These are phyloP conservation scores for Dissophora ornata DNA, from an alignment of 192 early-diverging fungal species.

Conservation along the genomic window DNA sequence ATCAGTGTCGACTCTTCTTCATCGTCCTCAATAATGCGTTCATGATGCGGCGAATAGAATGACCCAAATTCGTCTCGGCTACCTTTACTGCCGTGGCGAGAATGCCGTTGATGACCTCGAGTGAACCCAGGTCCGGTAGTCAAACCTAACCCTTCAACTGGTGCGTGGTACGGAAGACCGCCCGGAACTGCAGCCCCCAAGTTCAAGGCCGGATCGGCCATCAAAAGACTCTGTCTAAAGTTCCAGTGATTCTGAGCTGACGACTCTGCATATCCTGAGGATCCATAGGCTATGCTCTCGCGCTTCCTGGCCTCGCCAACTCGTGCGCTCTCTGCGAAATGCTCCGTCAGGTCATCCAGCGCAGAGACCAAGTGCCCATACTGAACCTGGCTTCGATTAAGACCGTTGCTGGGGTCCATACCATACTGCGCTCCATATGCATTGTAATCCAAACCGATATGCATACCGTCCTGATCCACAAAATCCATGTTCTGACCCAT, in stretches of 20 bases:
- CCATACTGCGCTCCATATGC: slow-evolving; percentile 13
- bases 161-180: too few relatives aligned
- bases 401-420: slow-evolving; percentile 1
- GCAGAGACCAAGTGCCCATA: slow-evolving; percentile 49
- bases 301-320: slow-evolving; percentile 36
- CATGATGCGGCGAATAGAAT: slow-evolving; percentile 39
- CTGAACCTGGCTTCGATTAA: slow-evolving; percentile 32
- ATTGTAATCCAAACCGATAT: slow-evolving; percentile 23
- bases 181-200: background rate
- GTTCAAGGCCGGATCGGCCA: slow-evolving; percentile 4
- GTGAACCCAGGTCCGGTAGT: slow-evolving; percentile 13
- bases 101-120: slow-evolving; percentile 39
- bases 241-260: slow-evolving; percentile 24
- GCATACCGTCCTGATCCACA: slow-evolving; percentile 47
- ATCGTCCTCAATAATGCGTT: slow-evolving; percentile 48
- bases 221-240: slow-evolving; percentile 20
- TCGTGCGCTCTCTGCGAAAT: slow-evolving; percentile 50
- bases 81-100: slow-evolving; percentile 43
- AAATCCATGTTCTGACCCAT: slow-evolving; percentile 21
- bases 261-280: background rate
- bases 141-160: slow-evolving; percentile 7
- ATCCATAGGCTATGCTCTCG: slow-evolving; percentile 11
- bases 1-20: slow-evolving; percentile 49
- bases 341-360: slow-evolving; percentile 44
- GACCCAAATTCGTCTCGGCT: slow-evolving; percentile 54